A percentile compares a stretch with the other conserved stretches of the same genome.
These are phyloP conservation scores for Coleophoma cylindrospora DNA, from an alignment of 2,329 filamentous ascomycete species.

Conservation along the genomic window DNA sequence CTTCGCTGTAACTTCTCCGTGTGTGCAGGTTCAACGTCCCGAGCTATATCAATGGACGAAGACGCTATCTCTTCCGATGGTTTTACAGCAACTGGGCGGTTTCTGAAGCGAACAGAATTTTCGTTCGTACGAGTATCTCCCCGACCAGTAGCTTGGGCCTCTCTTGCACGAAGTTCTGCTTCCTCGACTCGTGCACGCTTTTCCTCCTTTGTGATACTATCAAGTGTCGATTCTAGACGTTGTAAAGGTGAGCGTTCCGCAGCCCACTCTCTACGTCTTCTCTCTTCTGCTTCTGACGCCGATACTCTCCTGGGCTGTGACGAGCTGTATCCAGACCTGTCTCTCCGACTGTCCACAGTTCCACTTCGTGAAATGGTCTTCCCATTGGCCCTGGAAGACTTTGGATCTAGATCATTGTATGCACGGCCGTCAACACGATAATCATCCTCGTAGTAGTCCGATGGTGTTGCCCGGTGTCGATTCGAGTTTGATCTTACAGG, in stretches of 20 bases:
- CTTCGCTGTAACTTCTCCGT: constrained; percentile 29
- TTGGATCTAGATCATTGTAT: neutral
- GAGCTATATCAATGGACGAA: constrained; percentile 18
- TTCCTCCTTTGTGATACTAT: constrained; percentile 93
- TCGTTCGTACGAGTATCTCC: constrained; percentile 17
- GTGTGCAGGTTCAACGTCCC: constrained; percentile 28
- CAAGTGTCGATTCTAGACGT: constrained; percentile 84
- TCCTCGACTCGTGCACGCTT: constrained; percentile 81
- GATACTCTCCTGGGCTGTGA: constrained; percentile 29
- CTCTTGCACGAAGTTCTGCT: constrained; percentile 69
- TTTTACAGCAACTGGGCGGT: constrained; percentile 20
- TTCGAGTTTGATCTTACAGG: constrained; percentile 21
- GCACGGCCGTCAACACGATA: neutral
- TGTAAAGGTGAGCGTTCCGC: constrained; percentile 86
- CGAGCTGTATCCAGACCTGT: constrained; percentile 12
- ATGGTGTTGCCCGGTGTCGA: constrained; percentile 3
- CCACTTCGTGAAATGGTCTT: constrained; percentile 10
- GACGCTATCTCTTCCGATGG: constrained; percentile 17
- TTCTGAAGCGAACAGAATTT: constrained; percentile 25
- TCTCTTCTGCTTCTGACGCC: constrained; percentile 25
- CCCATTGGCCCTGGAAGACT: constrained; percentile 9
- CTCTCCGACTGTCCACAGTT: constrained; percentile 8
- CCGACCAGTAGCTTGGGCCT: constrained; percentile 32
- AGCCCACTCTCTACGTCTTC: constrained; percentile 57
- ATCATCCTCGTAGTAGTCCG: constrained; percentile 17